Base-by-base conservation (phyloP, 192 early-diverging fungal genomes). In the Linnemannia elongata region DNA sequence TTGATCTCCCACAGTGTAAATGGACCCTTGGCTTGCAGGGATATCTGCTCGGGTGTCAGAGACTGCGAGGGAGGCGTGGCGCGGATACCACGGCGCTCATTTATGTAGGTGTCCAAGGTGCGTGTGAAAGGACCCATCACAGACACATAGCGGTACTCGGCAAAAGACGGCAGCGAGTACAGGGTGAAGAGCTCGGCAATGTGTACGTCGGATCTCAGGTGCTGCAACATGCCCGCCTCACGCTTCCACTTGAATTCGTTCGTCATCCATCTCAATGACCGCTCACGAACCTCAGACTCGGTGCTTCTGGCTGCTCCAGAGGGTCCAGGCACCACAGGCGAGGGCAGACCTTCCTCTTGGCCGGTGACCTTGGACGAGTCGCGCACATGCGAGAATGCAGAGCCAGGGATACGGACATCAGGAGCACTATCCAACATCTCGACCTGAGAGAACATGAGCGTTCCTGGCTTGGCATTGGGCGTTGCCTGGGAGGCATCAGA, bases 151-250 rank as follows among this genome's bases (percentile, higher is more conserved):
- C 79, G 85, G 47, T 87, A 87, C 69, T 81, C 85, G 7, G 85
- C 78, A 60, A 81, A 75, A 4, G 76, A 13, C 1, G 79, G 85
- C 41, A 87, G 41, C 0, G 79, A 75, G 60, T 87, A 81, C 8
- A 87, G 68, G 1, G 75, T 81, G 41, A 87, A 87, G 18, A 81
- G 71, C 52, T 87, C 79, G 4, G 63, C 85, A 66, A 81, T 81
- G 52, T 81, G 69, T 55, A 41, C 24, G 9, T 87, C 85, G 1
- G 85, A 81, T 22, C 55, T 44, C 72, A 87, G n/a, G 33, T 87
- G 76, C 72, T 87, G 79, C 41, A 87, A 42, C 85, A 87, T 87
- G 44, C 85, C 85, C n/a, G 85, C 85, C 70, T 87, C 85, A 36
- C 85, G 85, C 79, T 87, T 87, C 85, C 85, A 87, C 49, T 81